Evolutionary conservation across 2,329 filamentous ascomycete genomes (phyloP).

Genomic region (Sporothrix luriei): DNA sequence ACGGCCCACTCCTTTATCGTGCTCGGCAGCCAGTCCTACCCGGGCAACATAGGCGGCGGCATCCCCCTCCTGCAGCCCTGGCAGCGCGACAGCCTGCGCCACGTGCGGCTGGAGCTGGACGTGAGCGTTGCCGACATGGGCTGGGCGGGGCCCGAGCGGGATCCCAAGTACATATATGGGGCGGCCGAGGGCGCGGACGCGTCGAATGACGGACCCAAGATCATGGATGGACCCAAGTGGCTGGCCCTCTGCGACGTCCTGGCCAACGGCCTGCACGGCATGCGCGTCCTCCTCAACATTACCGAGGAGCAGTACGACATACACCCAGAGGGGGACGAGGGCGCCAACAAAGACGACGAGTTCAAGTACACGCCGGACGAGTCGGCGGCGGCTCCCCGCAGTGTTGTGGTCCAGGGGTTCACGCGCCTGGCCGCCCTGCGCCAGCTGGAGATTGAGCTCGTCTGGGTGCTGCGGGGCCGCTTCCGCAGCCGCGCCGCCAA

Average conservation of each 20-base stretch:
- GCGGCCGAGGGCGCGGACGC: not conserved
- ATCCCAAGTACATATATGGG: not conserved
- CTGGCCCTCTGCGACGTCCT: conserved; percentile 44
- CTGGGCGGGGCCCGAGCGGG: conserved; percentile 1
- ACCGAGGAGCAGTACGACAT: conserved; percentile 32
- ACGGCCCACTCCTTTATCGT: conserved; percentile 45
- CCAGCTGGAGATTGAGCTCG: conserved; percentile 47
- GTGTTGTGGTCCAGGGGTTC: conserved; percentile 42
- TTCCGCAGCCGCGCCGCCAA: conserved; percentile 10
- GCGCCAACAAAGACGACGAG: not conserved
- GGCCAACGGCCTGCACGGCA: conserved; percentile 44
- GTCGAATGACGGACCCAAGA: not conserved
- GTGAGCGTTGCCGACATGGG: conserved; percentile 46
- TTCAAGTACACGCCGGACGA: conserved; percentile 16
- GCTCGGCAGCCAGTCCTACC: conserved; percentile 2
- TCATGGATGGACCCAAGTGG: conserved; percentile 41
- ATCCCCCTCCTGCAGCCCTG: conserved; percentile 43
- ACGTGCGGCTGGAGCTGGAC: conserved; percentile 50
- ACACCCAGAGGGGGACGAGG: not conserved
- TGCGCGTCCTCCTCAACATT: conserved; percentile 46
- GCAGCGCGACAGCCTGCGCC: conserved; percentile 49
- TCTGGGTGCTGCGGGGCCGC: conserved; percentile 21
- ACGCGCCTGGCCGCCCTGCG: conserved; percentile 41
- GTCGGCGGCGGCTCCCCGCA: conserved; percentile 33
- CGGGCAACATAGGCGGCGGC: not conserved